These are phyloP conservation scores for Eragrostis nindensis DNA, from an alignment of 176 grass and related monocot genomes.

Conservation along the genomic window DNA sequence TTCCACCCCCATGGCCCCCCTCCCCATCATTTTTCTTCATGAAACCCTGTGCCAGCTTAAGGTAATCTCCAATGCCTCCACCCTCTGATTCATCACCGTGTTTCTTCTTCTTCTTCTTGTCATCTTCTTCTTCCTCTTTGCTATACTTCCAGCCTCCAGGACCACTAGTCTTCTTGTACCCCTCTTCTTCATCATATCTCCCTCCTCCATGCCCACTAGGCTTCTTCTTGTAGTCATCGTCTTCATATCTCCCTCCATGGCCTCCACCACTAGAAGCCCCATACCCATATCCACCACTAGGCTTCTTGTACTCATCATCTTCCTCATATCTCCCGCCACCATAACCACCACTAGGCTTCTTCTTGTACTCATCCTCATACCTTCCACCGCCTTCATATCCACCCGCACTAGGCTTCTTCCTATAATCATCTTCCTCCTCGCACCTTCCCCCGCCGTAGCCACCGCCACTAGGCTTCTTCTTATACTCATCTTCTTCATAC, in stretches of 20 bases:
- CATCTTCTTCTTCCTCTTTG: conserved; percentile 51
- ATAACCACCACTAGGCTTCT: conserved; percentile 36
- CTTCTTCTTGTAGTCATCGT: conserved; percentile 55
- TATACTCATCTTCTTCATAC: conserved; percentile 45
- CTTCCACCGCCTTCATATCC: conserved; percentile 44
- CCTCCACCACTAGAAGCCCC: conserved; percentile 39
- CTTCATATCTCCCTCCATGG: conserved; percentile 51
- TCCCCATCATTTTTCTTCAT: conserved; percentile 69
- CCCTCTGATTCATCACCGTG: conserved; percentile 54
- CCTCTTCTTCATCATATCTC: conserved; percentile 45
- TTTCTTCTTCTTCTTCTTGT: conserved; percentile 48
- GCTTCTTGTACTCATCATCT: conserved; percentile 44
- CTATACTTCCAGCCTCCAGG: conserved; percentile 47
- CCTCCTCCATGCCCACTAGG: conserved; percentile 39
- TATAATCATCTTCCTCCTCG: conserved; percentile 46
- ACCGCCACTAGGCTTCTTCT: conserved; percentile 38
- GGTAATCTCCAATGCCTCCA: conserved; percentile 65
- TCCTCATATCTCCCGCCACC: conserved; percentile 49
- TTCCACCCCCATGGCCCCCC: conserved; percentile 43
- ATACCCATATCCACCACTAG: conserved; percentile 43
- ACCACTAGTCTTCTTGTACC: conserved; percentile 52
- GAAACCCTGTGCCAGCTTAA: conserved; percentile 78
- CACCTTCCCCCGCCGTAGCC: conserved; percentile 52
- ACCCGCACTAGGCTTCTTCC: conserved; percentile 43
- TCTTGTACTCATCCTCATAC: conserved; percentile 48